Evolutionary conservation across 2,329 filamentous ascomycete species (phyloP), one percentile per base, ranked within the genome.

Genomic region (Aaosphaeria pasadenensis): DNA sequence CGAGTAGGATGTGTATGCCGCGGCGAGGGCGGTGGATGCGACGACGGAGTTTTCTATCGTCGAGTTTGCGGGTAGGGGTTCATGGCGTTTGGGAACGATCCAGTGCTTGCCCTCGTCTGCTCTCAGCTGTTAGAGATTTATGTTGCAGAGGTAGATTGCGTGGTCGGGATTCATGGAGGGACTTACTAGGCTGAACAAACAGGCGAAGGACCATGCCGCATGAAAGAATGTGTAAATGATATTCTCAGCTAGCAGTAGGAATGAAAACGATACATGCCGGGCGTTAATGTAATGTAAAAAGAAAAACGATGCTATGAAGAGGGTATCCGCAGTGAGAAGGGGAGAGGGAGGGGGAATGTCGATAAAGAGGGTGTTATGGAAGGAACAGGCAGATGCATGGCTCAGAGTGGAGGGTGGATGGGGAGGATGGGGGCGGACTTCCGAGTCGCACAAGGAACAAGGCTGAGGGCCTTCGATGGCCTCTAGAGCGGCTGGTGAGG

Each of bases 91-190:
- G 1, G 60, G 59, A 7, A 60, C 49, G 39, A 66, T 48, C 5
- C 46, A 43, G 11, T 64, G 56, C 44, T 66, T 56, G 30, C 61
- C 60, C 50, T 64, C 59, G 32, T 59, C 62, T 67, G 31, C n/a
- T 36, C 7, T n/a, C n/a, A 9, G 33, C n/a, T 36, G n/a, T 36
- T 36, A 36, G 33, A 24, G 9, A 30, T 42, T 24, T 9, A n/a
- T 13, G 32, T 31, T 29, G 17, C 17, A 40, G 17, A n/a, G 33
- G 33, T 9, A 36, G 33, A n/a, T 9, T 36, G 17, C 17, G 17
- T 24, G 17, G 17, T 24, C 17, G 17, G 17, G 17, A 29, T 11
- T 30, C 7, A 11, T 43, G 41, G 31, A 43, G 28, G 24, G 17
- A 43, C 57, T 36, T 55, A 64, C 62, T 61, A 48, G 60, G 58